Conservation (phyloP, 345 rosid genomes). For the Microthlaspi erraticum region DNA sequence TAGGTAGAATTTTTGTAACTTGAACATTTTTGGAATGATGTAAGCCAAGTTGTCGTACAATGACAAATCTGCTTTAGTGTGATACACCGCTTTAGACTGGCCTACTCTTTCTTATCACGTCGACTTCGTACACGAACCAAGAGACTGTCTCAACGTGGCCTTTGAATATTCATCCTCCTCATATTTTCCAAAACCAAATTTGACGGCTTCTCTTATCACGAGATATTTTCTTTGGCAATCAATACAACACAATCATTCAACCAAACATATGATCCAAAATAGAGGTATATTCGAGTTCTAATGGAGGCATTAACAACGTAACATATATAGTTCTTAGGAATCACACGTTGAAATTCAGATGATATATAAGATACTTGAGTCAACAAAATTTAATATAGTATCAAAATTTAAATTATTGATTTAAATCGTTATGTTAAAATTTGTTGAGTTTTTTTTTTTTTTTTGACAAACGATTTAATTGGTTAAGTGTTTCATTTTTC, state of each 20-base stretch:
- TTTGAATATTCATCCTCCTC: conserved; percentile 20
- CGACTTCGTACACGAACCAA: conserved; percentile 29
- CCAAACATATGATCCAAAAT: neutral
- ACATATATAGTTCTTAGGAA: neutral
- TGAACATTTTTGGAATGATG: neutral
- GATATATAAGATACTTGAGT: neutral
- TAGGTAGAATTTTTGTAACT: neutral
- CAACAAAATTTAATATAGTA: too few species aligned
- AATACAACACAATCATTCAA: neutral
- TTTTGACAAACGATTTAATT: too few species aligned
- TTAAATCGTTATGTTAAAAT: too few species aligned
- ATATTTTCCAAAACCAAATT: conserved; percentile 23
- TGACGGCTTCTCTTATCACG: conserved; percentile 12
- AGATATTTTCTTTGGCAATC: neutral
- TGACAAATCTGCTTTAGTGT: conserved; percentile 27
- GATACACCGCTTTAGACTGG: conserved; percentile 18
- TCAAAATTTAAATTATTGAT: too few species aligned
- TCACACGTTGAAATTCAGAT: neutral
- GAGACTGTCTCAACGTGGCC: conserved; percentile 19
- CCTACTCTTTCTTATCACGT: conserved; percentile 24
- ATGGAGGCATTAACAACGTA: neutral
- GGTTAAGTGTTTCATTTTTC: neutral
- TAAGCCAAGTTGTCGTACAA: conserved; percentile 31
- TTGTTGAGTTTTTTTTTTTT: too few species aligned
- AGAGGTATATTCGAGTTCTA: neutral